Evolutionary conservation across 139 green algal genomes (phyloP).

Genomic region (Chlamydomonas incerta): DNA sequence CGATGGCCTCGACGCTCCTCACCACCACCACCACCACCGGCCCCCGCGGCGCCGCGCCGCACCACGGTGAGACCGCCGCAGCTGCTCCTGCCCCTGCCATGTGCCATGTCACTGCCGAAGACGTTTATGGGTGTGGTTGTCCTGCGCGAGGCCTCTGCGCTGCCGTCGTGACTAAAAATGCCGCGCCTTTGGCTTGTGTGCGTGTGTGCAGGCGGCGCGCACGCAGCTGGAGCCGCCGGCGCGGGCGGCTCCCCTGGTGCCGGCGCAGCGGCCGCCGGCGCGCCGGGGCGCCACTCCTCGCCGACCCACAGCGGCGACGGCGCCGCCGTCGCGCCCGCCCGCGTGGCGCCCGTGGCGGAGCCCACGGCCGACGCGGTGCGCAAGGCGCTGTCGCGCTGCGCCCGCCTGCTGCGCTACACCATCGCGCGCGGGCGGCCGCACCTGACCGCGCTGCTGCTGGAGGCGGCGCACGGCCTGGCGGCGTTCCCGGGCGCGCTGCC

Average conservation of each 20-base stretch:
- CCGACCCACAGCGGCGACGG: background rate
- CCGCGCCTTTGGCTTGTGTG: too few relatives aligned
- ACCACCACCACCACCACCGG: background rate
- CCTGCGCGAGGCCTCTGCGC: too few relatives aligned
- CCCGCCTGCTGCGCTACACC: constrained; percentile 12
- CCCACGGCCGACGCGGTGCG: background rate
- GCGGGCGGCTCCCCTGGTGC: background rate
- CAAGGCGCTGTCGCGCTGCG: background rate
- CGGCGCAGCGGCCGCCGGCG: background rate
- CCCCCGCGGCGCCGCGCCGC: background rate
- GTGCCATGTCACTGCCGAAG: too few relatives aligned
- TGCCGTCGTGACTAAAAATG: too few relatives aligned
- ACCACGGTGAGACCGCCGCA: too few relatives aligned
- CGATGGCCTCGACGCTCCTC: background rate
- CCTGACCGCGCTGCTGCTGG: constrained; percentile 5
- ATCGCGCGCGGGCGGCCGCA: background rate
- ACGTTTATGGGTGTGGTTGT: too few relatives aligned
- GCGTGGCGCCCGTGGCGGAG: background rate
- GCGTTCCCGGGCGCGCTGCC: background rate
- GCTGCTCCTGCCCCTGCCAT: too few relatives aligned
- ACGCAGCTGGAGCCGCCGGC: too few relatives aligned
- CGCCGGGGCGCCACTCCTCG: too few relatives aligned
- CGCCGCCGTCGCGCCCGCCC: background rate
- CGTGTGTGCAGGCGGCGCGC: background rate
- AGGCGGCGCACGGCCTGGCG: background rate